Evolutionary conservation across 73 alveolate genomes (phyloP), one percentile per base, ranked within the genome.

Genomic region (Uronychia binucleata): DNA sequence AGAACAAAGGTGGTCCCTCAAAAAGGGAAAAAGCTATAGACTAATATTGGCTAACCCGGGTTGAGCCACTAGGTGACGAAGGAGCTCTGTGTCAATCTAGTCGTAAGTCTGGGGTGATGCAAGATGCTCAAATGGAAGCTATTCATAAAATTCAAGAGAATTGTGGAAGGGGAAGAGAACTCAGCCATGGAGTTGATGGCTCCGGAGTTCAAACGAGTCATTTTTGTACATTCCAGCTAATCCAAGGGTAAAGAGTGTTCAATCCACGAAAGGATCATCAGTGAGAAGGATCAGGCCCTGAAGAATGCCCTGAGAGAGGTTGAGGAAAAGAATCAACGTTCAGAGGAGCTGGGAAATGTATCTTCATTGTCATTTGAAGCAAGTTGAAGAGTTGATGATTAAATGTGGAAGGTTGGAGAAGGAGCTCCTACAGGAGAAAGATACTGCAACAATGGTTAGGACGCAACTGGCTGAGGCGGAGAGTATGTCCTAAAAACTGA

Each of bases 91-190:
- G 19, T 46, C 67, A 46, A 46, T 19, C 19, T 46, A 46, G 67
- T 46, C n/a, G 67, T 46, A 46, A 11, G n/a, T n/a, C n/a, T 46
- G n/a, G 5, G 5, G 5, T 46, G 19, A 46, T 11, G 67, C n/a
- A 46, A 46, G 67, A 46, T 46, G 67, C 67, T 46, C n/a, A 46
- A 46, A 46, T 46, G 67, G 67, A 46, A 46, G 67, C 67, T 46
- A 19, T 46, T 46, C 19, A 5, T 11, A 46, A 46, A 46, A 46
- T 46, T 46, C 19, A 46, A 19, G 19, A 46, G 19, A 11, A 46
- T 46, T 46, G 67, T 46, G 5, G 67, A 46, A 19, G 67, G 67
- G 67, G 19, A 46, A 46, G 67, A 46, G 5, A 46, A 46, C 67
- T 46, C 67, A 46, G 67, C 67, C 5, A 5, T 46, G n/a, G 67